Evolutionary conservation across 805 yeast genomes (phyloP), one percentile per base, ranked within the genome.

Genomic region (Cyberlindnera xishuangbannaensis): DNA sequence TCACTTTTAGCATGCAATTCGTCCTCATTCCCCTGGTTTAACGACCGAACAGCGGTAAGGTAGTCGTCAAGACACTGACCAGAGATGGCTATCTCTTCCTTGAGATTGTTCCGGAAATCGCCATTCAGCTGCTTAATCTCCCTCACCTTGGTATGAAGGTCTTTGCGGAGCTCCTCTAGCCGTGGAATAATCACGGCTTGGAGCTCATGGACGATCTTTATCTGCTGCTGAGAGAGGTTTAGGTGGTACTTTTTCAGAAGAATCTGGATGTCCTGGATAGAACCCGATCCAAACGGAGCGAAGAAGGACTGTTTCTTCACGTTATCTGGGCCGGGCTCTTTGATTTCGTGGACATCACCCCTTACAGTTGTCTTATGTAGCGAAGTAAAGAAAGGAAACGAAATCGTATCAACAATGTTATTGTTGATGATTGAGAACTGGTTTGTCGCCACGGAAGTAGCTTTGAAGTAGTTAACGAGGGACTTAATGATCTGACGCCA

Each of bases 401-500:
- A 56, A 16, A 83, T 77, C 8, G 94, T 85, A 53, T 84, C 88
- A 40, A 84, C 84, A 24, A 87, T 67, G 31, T 95, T 67, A 32
- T 76, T 59, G 47, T 85, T 90, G 51, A 84, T 90, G 39, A 94
- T 71, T 28, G 82, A 76, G 23, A 83, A 73, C 52, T 88, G 95
- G 56, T 87, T 95, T 52, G 86, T 88, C 28, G 84, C 87, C 7
- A 82, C 73, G 4, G 85, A 83, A 15, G 76, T 77, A 46, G 86
- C 92, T 43, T 73, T 75, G 45, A 87, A 69, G 56, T 90, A 90
- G 27, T 67, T 71, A 16, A 84, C 71, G 34, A 90, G 61, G 26
- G 90, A 82, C 46, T 78, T 78, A 40, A 87, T 77, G 34, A 88
- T 74, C 33, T 73, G 72, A 37, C 96, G 67, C 95, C 96, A 90